Evolutionary conservation across 73 alveolate species (phyloP).

Genomic region (Blepharisma japonicum): DNA sequence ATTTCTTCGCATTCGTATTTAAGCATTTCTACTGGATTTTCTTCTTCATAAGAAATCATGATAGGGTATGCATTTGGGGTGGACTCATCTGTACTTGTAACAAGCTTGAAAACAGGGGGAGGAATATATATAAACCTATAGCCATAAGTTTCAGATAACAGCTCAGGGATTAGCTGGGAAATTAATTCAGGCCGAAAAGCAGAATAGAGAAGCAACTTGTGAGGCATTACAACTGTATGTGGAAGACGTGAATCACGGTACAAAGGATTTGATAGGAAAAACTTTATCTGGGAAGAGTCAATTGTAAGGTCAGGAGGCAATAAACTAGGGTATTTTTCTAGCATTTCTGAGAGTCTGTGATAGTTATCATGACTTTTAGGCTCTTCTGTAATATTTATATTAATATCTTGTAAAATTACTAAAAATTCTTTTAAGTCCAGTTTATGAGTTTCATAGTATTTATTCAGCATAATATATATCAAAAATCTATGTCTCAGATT

Average conservation of each 20-base stretch:
- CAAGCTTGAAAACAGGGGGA: not conserved
- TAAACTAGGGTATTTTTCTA: no score
- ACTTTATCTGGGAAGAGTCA: no score
- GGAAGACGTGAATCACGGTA: not conserved
- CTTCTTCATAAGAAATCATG: not conserved
- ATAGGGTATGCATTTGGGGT: not conserved
- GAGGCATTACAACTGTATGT: not conserved
- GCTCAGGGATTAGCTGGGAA: not conserved
- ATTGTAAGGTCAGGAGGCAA: no score
- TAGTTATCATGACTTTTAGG: no score
- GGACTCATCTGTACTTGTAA: not conserved
- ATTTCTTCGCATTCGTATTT: conserved; percentile 4
- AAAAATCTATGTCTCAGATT: no score
- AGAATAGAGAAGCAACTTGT: not conserved
- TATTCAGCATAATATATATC: no score
- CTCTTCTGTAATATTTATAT: no score
- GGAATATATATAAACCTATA: not conserved
- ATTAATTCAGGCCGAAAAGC: not conserved
- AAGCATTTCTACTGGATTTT: not conserved
- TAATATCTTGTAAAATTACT: no score
- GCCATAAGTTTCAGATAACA: not conserved
- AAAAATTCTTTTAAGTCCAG: no score
- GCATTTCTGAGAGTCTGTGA: no score
- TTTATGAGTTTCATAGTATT: no score
- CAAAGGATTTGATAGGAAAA: not conserved